A percentile compares a stretch with the other conserved stretches of the same genome.
Conservation (phyloP, 352 stramenopile species). For the Pythium rishiriense region DNA sequence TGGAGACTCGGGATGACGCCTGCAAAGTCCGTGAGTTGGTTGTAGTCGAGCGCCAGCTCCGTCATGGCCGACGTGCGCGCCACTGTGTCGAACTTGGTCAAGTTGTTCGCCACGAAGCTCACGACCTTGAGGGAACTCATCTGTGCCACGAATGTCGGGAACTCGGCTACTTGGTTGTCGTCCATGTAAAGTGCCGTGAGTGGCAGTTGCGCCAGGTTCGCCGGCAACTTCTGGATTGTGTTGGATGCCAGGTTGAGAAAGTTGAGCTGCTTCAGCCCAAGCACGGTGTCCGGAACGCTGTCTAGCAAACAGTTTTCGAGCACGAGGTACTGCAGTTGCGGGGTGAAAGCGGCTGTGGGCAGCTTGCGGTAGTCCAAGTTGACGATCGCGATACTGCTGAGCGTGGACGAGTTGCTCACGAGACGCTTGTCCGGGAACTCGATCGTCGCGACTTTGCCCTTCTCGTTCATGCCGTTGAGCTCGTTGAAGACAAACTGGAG, state of each 20-base stretch:
- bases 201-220: neutral
- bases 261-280: slow-evolving; percentile 9
- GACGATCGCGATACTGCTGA: slow-evolving; percentile 15
- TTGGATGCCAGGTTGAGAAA: slow-evolving; percentile 19
- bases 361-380: slow-evolving; percentile 22
- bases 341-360: neutral
- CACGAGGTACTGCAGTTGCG: slow-evolving; percentile 20
- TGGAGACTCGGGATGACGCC: slow-evolving; percentile 20
- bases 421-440: slow-evolving; percentile 24
- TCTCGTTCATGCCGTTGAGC: neutral
- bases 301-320: slow-evolving; percentile 22
- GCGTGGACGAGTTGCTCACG: slow-evolving; percentile 9
- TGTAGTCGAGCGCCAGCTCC: slow-evolving; percentile 20
- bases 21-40: slow-evolving; percentile 25
- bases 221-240: neutral
- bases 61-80: slow-evolving; percentile 9
- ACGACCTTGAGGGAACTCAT: slow-evolving; percentile 21
- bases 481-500: slow-evolving; percentile 13
- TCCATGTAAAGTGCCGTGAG: slow-evolving; percentile 8
- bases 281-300: neutral
- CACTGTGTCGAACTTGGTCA: slow-evolving; percentile 7
- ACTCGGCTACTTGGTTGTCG: slow-evolving; percentile 16
- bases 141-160: slow-evolving; percentile 1
- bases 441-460: slow-evolving; percentile 20
- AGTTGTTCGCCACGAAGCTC: slow-evolving; percentile 11